phyloP scores from a whole-genome alignment of 116 monocot species.

The Papilionanthe hybrid region DNA sequence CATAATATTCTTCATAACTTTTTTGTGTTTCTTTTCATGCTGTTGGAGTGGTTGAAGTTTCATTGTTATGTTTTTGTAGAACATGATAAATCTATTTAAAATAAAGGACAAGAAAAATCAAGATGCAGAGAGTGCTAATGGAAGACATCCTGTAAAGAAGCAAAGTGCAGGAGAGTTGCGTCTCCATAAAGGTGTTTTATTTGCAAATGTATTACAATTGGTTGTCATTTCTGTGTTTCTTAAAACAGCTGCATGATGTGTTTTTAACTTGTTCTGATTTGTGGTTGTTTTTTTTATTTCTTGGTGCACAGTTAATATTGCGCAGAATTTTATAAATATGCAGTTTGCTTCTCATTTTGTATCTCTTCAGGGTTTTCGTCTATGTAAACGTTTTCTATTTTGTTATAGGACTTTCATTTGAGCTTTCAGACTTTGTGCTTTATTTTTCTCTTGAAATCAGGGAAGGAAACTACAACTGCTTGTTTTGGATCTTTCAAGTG shows the following conservation, averaged over 20 bases:
- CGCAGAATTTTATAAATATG: neutral
- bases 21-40: neutral
- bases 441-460: neutral
- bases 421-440: neutral
- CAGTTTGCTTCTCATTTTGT: neutral
- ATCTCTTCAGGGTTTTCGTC: neutral
- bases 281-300: neutral
- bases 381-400: neutral
- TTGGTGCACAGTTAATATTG: neutral
- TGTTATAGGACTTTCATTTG: neutral
- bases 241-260: neutral
- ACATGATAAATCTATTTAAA: slow-evolving; percentile 54
- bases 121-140: slow-evolving; percentile 58
- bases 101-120: slow-evolving; percentile 63
- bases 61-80: slow-evolving; percentile 1
- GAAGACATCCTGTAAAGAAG: slow-evolving; percentile 61
- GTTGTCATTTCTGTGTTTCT: slow-evolving; percentile 1
- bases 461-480: neutral
- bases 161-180: slow-evolving; percentile 80
- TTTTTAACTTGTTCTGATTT: neutral
- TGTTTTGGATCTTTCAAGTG: neutral
- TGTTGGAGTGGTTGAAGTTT: neutral
- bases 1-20: neutral
- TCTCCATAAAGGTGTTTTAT: slow-evolving; percentile 65
- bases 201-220: neutral